Evolutionary conservation across 495 filamentous ascomycete species (phyloP).

Genomic region (Elaphomyces granulatus): DNA sequence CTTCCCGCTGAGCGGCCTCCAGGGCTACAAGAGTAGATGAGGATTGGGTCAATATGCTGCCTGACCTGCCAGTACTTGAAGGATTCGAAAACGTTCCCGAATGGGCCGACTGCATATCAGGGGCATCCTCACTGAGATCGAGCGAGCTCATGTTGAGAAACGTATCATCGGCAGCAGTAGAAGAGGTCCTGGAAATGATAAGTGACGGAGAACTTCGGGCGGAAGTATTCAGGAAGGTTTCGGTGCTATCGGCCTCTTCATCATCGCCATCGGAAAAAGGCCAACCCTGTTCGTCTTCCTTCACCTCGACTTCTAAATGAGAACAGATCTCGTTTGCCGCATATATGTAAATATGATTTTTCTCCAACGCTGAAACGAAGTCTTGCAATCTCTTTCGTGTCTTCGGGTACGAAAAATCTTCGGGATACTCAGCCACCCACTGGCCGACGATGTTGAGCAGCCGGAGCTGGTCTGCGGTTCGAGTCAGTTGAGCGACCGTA

Average conservation of each 20-base stretch:
- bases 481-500: slow-evolving; percentile 47
- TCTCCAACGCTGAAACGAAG: slow-evolving; percentile 55
- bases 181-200: slow-evolving; percentile 9
- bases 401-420: slow-evolving; percentile 74
- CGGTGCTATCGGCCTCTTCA: slow-evolving; percentile 23
- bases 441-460: slow-evolving; percentile 71
- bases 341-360: slow-evolving; percentile 59
- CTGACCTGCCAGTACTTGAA: slow-evolving; percentile 26
- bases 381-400: slow-evolving; percentile 54
- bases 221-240: slow-evolving; percentile 28
- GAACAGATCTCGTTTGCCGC: slow-evolving; percentile 69
- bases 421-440: slow-evolving; percentile 84
- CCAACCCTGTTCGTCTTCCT: slow-evolving; percentile 77
- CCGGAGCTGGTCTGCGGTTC: slow-evolving; percentile 64
- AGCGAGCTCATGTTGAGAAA: slow-evolving; percentile 31
- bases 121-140: slow-evolving; percentile 28
- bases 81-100: slow-evolving; percentile 31
- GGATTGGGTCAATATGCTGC: slow-evolving; percentile 28
- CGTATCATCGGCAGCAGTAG: slow-evolving; percentile 21
- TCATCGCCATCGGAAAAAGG: slow-evolving; percentile 48
- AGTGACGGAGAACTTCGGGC: slow-evolving; percentile 27
- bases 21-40: slow-evolving; percentile 36
- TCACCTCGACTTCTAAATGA: slow-evolving; percentile 45
- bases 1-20: slow-evolving; percentile 63
- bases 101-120: slow-evolving; percentile 25